These are phyloP conservation scores for Globisporangium acanthophoron DNA, from an alignment of 352 stramenopile genomes.

Conservation along the genomic window DNA sequence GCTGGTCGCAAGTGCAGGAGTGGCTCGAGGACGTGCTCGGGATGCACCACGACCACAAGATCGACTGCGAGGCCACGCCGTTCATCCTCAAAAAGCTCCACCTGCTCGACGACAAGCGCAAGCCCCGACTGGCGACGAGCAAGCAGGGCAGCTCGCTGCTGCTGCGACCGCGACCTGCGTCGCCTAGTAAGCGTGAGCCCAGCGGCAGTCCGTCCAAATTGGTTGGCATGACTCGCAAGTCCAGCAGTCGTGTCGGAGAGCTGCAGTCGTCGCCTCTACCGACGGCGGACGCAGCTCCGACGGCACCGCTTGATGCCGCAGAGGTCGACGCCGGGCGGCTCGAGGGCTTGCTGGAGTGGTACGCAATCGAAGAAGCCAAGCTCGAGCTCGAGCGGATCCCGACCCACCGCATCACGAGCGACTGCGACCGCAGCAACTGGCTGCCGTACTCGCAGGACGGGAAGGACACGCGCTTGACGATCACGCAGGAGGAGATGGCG, in stretches of 20 bases:
- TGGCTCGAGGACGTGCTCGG: conserved; percentile 57
- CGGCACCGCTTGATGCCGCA: neutral
- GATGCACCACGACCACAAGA: conserved; percentile 58
- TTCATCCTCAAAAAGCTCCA: conserved; percentile 71
- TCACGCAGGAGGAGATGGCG: conserved; percentile 63
- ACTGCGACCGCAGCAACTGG: conserved; percentile 48
- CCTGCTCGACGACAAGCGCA: conserved; percentile 22
- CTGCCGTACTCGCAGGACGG: conserved; percentile 44
- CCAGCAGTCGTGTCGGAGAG: neutral
- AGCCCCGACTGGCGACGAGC: neutral
- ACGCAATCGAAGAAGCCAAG: conserved; percentile 62
- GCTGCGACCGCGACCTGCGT: neutral
- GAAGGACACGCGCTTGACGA: conserved; percentile 48
- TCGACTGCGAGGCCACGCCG: conserved; percentile 59
- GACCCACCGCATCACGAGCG: conserved; percentile 52
- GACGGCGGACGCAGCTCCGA: neutral
- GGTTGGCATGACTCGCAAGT: neutral
- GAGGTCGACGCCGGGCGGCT: conserved; percentile 40
- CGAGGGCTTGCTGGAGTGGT: conserved; percentile 67
- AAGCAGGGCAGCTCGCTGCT: conserved; percentile 2
- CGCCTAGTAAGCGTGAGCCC: conserved; percentile 7
- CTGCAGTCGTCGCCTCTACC: neutral
- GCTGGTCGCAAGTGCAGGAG: conserved; percentile 59
- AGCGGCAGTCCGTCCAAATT: neutral
- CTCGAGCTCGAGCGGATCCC: conserved; percentile 62